phyloP scores from a whole-genome alignment of 2,329 filamentous ascomycete species.

The Colletotrichum truncatum region DNA sequence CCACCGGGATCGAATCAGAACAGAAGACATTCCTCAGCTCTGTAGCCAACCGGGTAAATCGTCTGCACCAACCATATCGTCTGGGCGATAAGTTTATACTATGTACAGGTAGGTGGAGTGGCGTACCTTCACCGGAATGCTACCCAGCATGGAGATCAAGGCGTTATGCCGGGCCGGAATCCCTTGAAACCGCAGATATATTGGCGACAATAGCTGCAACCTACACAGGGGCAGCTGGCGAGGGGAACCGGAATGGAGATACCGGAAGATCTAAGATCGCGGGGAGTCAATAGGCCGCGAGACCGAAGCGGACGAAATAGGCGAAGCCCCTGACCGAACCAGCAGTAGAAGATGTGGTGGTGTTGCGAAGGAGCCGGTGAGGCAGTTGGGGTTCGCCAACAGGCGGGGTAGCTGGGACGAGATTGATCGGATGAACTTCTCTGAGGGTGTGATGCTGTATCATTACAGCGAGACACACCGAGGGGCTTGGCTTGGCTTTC shows the following conservation, averaged over 20 bases:
- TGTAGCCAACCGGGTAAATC: background rate
- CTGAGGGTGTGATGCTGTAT: conserved; percentile 10
- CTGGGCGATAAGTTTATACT: background rate
- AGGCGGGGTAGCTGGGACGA: background rate
- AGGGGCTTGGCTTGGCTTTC: conserved; percentile 15
- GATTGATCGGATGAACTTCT: conserved; percentile 8
- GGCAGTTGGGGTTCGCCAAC: background rate
- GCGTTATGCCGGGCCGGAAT: conserved; percentile 4
- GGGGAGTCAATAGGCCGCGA: background rate
- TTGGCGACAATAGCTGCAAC: background rate
- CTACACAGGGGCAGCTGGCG: background rate
- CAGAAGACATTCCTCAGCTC: background rate
- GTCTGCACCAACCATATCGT: background rate
- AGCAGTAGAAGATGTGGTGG: background rate
- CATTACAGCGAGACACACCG: background rate
- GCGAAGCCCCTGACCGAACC: background rate
- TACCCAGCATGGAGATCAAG: background rate
- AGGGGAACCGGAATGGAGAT: background rate
- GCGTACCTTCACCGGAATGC: background rate
- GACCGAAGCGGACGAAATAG: background rate
- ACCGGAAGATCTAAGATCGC: conserved; percentile 13
- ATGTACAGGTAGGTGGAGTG: background rate
- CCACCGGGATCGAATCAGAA: background rate
- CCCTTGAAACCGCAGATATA: background rate
- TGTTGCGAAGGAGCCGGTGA: background rate